These are phyloP conservation scores for Rhizophagus prolifer DNA, from an alignment of 192 early-diverging fungal genomes.

Conservation along the genomic window DNA sequence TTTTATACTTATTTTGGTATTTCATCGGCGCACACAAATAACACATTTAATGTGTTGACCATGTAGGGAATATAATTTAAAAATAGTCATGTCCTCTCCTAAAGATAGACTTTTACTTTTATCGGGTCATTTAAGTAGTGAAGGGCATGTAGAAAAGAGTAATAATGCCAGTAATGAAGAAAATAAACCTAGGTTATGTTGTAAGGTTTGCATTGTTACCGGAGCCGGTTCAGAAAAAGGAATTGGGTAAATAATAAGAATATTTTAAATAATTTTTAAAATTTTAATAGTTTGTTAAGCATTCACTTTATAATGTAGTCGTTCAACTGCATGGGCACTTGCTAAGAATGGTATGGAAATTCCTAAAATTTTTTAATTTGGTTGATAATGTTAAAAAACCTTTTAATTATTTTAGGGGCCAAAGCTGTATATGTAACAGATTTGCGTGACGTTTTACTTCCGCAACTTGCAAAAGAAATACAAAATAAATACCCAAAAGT, in stretches of 20 bases:
- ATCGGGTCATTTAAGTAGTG: neutral
- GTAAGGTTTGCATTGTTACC: slow-evolving; percentile 54
- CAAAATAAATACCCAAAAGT: slow-evolving; percentile 36
- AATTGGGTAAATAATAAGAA: slow-evolving; percentile 44
- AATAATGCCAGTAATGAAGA: neutral
- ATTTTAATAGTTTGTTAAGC: neutral
- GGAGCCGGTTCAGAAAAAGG: slow-evolving; percentile 49
- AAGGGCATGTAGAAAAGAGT: neutral
- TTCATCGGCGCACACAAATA: no score
- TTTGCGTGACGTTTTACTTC: slow-evolving; percentile 35
- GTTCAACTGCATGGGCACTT: slow-evolving; percentile 38
- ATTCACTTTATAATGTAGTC: slow-evolving; percentile 27
- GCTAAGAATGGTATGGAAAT: slow-evolving; percentile 22
- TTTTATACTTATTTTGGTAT: no score
- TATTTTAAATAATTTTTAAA: neutral
- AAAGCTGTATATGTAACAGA: slow-evolving; percentile 49
- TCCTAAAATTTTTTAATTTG: neutral
- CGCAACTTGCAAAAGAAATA: slow-evolving; percentile 41
- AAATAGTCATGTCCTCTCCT: neutral
- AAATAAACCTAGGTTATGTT: slow-evolving; percentile 24
- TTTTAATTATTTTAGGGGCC: slow-evolving; percentile 11
- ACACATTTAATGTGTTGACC: no score
- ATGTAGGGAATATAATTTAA: no score
- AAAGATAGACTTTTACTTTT: neutral
- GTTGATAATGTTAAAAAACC: no score